Percentiles rank a stretch among this genome's conserved stretches.
Evolutionary conservation across 371 early-diverging fungal species (phyloP).

Genomic region (Lichtheimia ramosa): DNA sequence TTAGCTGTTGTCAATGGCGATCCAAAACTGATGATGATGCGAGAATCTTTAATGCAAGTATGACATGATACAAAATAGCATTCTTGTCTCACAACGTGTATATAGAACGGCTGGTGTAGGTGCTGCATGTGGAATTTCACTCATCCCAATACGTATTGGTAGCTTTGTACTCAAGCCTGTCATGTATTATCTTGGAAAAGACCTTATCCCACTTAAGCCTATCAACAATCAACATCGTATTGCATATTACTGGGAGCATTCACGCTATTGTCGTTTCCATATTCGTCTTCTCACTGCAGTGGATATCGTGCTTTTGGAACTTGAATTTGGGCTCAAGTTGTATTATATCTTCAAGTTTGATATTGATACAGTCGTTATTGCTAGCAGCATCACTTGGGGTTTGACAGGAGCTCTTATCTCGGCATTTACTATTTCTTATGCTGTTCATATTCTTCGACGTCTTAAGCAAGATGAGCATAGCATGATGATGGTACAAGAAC

Average conservation of each 20-base stretch:
- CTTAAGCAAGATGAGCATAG: conserved; percentile 26
- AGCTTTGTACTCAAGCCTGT: conserved; percentile 40
- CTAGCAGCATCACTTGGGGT: conserved; percentile 32
- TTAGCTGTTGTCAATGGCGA: conserved; percentile 45
- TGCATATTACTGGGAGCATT: conserved; percentile 34
- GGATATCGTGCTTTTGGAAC: conserved; percentile 31
- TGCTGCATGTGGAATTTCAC: conserved; percentile 26
- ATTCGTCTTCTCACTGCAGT: conserved; percentile 36
- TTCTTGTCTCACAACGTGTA: background rate
- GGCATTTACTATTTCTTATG: conserved; percentile 28
- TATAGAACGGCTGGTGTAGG: conserved; percentile 36
- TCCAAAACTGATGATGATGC: conserved; percentile 45
- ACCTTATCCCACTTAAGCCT: conserved; percentile 32
- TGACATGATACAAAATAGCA: background rate
- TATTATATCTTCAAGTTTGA: conserved; percentile 41
- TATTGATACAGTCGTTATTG: conserved; percentile 35
- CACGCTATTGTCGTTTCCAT: conserved; percentile 27
- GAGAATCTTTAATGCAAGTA: conserved; percentile 51
- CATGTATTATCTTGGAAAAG: conserved; percentile 36
- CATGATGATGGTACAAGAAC: conserved; percentile 9
- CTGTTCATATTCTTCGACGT: conserved; percentile 21
- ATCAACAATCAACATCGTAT: conserved; percentile 25
- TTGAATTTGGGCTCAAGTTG: conserved; percentile 45
- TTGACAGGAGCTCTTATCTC: conserved; percentile 29
- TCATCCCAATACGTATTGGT: conserved; percentile 33